Evolutionary conservation across 257 asterid genomes (phyloP).

Genomic region (Linaria vulgaris): DNA sequence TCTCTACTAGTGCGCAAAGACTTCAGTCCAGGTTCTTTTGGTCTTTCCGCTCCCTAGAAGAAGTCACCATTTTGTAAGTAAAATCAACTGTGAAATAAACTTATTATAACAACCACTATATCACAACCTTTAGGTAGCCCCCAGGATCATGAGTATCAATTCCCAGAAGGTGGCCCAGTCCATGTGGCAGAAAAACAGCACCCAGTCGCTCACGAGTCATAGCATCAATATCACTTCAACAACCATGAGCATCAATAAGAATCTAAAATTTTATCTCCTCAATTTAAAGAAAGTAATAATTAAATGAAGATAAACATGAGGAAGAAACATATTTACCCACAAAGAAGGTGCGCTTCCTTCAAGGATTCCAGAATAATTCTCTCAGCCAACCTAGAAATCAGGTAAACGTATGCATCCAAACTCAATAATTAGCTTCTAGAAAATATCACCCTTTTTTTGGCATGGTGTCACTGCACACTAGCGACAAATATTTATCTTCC

Average conservation of each 20-base stretch:
- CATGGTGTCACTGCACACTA: neutral
- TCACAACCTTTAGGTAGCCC: constrained; percentile 73
- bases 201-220: constrained; percentile 79
- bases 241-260: constrained; percentile 24
- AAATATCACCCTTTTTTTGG: constrained; percentile 10
- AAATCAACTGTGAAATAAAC: constrained; percentile 13
- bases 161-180: constrained; percentile 95
- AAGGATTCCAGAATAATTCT: constrained; percentile 59
- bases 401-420: constrained; percentile 23
- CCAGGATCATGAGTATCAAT: constrained; percentile 99
- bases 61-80: constrained; percentile 11
- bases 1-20: constrained; percentile 84
- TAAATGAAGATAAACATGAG: constrained; percentile 13
- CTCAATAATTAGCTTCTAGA: constrained; percentile 8
- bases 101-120: neutral
- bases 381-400: constrained; percentile 74
- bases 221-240: constrained; percentile 66
- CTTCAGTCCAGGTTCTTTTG: constrained; percentile 75
- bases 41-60: constrained; percentile 85
- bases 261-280: constrained; percentile 8
- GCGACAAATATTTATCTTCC: neutral
- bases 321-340: constrained; percentile 52
- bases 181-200: constrained; percentile 93
- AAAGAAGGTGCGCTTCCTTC: constrained; percentile 68
- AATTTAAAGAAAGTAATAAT: neutral